Evolutionary conservation across 768 basidiomycete species (phyloP).

Genomic region (Mycena polygramma): DNA sequence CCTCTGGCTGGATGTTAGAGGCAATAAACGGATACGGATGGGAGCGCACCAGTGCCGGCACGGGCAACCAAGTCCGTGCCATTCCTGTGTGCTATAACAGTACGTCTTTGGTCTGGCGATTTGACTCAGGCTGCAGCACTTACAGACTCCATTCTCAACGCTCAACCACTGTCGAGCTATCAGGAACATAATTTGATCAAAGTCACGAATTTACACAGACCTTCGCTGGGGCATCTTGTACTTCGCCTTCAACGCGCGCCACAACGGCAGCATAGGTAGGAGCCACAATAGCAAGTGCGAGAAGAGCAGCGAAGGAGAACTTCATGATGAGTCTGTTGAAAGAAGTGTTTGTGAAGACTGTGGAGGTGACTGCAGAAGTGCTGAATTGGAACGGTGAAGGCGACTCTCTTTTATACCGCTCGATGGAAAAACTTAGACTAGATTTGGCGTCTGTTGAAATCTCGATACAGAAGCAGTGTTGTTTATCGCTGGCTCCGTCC

Average conservation of each 20-base stretch:
- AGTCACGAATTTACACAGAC: too few species aligned
- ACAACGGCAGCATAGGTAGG: neutral
- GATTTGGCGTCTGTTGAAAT: too few species aligned
- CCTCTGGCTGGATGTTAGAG: neutral
- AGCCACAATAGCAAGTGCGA: neutral
- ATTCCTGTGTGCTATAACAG: neutral
- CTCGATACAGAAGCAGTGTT: too few species aligned
- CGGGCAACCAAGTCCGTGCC: neutral
- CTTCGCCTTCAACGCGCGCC: conserved; percentile 7
- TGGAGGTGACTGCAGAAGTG: too few species aligned
- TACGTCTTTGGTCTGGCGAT: neutral
- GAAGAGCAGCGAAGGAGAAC: conserved; percentile 4
- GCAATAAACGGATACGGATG: neutral
- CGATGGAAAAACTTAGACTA: too few species aligned
- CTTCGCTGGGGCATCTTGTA: neutral
- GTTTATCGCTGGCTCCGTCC: too few species aligned
- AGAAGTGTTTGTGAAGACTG: too few species aligned
- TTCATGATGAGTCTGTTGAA: too few species aligned
- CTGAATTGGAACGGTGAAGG: too few species aligned
- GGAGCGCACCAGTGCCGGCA: neutral
- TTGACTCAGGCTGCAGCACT: neutral
- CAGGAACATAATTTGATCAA: too few species aligned
- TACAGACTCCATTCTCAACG: conserved; percentile 7
- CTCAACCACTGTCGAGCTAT: conserved; percentile 16
- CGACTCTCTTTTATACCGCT: too few species aligned